Base-by-base conservation (phyloP, 345 rosid species). In the Murraya koenigii region DNA sequence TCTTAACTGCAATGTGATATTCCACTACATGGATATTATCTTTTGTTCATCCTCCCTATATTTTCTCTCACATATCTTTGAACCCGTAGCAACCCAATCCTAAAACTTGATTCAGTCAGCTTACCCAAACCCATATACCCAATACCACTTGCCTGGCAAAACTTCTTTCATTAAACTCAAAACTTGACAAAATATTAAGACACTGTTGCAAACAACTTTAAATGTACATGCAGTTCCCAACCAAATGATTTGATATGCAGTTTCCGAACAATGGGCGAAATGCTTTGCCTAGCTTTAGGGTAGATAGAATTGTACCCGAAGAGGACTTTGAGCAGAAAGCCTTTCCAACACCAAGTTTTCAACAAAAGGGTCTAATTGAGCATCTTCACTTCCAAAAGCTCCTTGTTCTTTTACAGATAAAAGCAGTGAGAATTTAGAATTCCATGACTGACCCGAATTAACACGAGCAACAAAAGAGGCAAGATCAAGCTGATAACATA, bases 261-360 rank as follows among this genome's bases (percentile, higher is more conserved):
- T 30, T 75, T 38, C 66, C 32, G 61, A 30, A 56, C 41, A 52
- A 19, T 58, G 4, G 10, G 7, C 36, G 19, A 23, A 54, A 38
- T 54, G 38, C 66, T 17, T 13, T 32, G 49, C 63, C 44, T 32
- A 74, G 38, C 58, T 61, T 74, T 41, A 61, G 39, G 14, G 30
- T 66, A 55, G 66, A 64, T 19, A 75, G 41, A 71, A 52, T 67
- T 87, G 82, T 91, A 95, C 98, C 86, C 94, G 92, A 71, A 95
- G 90, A 26, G 99, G 96, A 91, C 97, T 90, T 81, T 95, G 99
- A 70, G 84, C 90, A 82, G 99, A 91, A 79, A 95, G 97, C 76
- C 97, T 91, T 87, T 95, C 99, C 90, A 95, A 79, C 82, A 95
- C 94, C 79, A 91, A 91, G 82, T 93, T 95, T 86, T 93, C 97